Evolutionary conservation across 2,329 filamentous ascomycete species (phyloP), one percentile per base, ranked within the genome.

Genomic region (Colletotrichum orchidophilum): DNA sequence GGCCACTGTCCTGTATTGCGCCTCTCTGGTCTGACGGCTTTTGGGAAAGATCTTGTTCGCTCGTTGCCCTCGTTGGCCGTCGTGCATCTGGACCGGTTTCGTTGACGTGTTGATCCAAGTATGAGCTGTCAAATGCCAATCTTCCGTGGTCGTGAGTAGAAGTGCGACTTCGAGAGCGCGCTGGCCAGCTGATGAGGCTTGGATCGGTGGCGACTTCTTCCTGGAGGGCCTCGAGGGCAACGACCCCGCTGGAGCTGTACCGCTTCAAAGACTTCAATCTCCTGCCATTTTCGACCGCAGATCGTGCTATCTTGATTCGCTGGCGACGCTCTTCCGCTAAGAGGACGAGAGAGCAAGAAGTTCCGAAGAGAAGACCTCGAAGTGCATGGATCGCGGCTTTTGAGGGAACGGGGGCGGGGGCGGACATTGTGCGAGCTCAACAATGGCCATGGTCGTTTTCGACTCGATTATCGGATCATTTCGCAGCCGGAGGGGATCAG

Each of bases 291-390:
- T 86, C 82, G 42, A 87, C 81, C 18, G 86, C 85, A 24, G 85
- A 81, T 54, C 82, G 82, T 39, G 87, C 83, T 54, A 87, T 81
- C 65, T 85, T 85, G 72, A 89, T 85, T 29, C 87, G 85, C 68
- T 87, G 86, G 70, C 87, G 84, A 58, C 87, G 86, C 77, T 90
- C 88, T 78, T 90, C 87, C 68, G 88, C 82, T 66, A 90, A 80
- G 29, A 88, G 77, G 60, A 85, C 83, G 66, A 90, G 82, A 52
- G 87, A 89, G 76, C 87, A 90, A 9, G 87, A 88, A 2, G 87
- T 89, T 61, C 87, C 88, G 18, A 90, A 79, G 66, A 88, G 83
- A 70, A 89, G 83, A 73, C 87, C 85, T 72, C 87, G 86, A 42
- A 90, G 85, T 70, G 87, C 85, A 78, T 87, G 85, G 73, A 90